These are phyloP conservation scores for Madurella mycetomatis DNA, from an alignment of 2,329 filamentous ascomycete genomes.

Conservation along the genomic window DNA sequence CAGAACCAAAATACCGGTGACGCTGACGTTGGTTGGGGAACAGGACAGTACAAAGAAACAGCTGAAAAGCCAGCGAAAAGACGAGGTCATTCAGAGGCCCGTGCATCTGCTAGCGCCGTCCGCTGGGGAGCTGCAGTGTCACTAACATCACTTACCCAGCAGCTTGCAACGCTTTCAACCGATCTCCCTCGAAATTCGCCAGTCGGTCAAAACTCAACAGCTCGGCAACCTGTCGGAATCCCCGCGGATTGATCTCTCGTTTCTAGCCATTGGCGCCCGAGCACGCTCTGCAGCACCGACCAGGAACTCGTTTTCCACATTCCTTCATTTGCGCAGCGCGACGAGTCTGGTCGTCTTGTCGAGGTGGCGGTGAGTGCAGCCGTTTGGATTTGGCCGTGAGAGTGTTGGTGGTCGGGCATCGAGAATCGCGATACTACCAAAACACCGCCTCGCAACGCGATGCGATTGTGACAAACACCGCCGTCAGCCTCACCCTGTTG, in stretches of 20 bases:
- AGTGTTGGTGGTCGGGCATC: conserved; percentile 18
- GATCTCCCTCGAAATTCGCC: conserved; percentile 5
- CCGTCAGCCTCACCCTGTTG: conserved; percentile 18
- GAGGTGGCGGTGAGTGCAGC: conserved; percentile 22
- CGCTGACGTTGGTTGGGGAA: neutral
- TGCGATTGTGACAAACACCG: conserved; percentile 10
- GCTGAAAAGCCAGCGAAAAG: neutral
- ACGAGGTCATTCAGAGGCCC: neutral
- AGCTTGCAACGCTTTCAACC: neutral
- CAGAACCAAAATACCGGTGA: no score
- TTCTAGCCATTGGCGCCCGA: conserved; percentile 26
- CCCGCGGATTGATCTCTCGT: conserved; percentile 17
- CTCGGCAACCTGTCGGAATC: conserved; percentile 13
- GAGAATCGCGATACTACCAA: conserved; percentile 15
- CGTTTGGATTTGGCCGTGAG: conserved; percentile 10
- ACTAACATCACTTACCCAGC: conserved; percentile 1
- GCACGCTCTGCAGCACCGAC: conserved; percentile 15
- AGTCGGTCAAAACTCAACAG: conserved; percentile 15
- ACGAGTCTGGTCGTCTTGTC: conserved; percentile 9
- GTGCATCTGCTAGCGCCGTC: conserved; percentile 14
- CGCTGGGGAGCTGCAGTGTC: conserved; percentile 7
- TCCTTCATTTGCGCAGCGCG: conserved; percentile 17
- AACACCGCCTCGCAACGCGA: conserved; percentile 1
- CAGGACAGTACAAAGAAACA: neutral
- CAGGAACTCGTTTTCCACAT: conserved; percentile 14